These are phyloP conservation scores for Citrus reticulata DNA, from an alignment of 345 rosid genomes.

Conservation along the genomic window DNA sequence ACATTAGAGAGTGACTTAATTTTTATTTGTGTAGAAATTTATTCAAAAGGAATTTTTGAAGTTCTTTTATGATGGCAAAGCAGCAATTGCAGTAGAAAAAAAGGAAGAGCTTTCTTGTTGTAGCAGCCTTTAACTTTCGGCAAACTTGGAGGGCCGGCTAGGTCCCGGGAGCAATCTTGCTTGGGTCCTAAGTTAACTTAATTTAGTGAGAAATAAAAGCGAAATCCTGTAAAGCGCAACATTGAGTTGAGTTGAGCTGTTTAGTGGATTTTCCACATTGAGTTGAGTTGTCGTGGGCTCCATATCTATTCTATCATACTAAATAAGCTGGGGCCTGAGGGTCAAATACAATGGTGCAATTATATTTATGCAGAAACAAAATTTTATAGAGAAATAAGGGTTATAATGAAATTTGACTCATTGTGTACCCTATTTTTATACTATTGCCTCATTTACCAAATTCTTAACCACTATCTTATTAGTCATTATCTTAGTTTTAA, in stretches of 20 bases:
- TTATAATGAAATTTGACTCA: no score
- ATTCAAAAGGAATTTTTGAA: background rate
- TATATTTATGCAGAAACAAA: no score
- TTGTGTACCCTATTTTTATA: no score
- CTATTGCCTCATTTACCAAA: no score
- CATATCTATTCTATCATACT: background rate
- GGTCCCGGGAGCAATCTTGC: background rate
- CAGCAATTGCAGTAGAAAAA: background rate
- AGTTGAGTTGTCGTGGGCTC: background rate
- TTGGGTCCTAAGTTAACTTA: slow-evolving; percentile 1
- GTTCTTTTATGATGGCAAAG: background rate
- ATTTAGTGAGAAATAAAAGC: background rate
- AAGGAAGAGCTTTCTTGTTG: background rate
- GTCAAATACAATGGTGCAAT: no score
- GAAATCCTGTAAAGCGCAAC: slow-evolving; percentile 4
- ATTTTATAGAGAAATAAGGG: no score
- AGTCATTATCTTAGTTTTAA: no score
- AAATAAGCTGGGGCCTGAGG: no score
- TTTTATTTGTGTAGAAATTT: no score
- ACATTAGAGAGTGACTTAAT: no score
- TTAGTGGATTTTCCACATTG: background rate
- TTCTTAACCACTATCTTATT: no score
- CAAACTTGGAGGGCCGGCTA: slow-evolving; percentile 5
- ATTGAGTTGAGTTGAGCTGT: background rate
- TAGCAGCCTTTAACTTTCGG: slow-evolving; percentile 5